phyloP scores from a whole-genome alignment of 2,329 filamentous ascomycete species.

The Fusarium sp. region DNA sequence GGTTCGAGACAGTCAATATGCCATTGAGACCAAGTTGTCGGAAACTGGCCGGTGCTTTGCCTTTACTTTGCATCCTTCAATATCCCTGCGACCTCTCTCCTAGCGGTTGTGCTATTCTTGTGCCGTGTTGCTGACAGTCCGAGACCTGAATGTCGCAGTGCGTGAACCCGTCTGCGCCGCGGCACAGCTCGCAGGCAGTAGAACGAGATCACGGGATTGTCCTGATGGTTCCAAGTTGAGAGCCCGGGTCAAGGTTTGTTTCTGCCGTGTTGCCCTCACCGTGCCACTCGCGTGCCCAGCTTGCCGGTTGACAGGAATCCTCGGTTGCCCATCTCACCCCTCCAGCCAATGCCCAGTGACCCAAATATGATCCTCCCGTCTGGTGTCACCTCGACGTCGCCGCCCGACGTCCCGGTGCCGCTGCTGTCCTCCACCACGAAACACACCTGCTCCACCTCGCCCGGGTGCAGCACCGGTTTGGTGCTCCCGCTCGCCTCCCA shows the following conservation, averaged over 20 bases:
- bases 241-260: conserved; percentile 6
- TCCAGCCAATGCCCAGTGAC: conserved; percentile 88
- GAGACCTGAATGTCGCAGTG: not conserved
- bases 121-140: not conserved
- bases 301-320: conserved; percentile 91
- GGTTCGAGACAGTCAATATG: conserved; percentile 10
- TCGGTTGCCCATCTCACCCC: conserved; percentile 87
- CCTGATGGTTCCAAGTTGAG: not conserved
- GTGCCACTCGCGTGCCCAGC: conserved; percentile 66
- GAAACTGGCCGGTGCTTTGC: not conserved
- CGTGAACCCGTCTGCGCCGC: not conserved
- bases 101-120: not conserved
- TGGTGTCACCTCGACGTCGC: conserved; percentile 53
- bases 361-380: conserved; percentile 78
- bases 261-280: conserved; percentile 40
- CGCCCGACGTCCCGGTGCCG: conserved; percentile 41
- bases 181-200: not conserved
- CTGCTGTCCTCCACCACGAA: conserved; percentile 66
- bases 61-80: not conserved
- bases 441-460: conserved; percentile 74
- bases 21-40: not conserved
- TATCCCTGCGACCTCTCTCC: not conserved
- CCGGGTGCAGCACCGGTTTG: conserved; percentile 69
- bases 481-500: conserved; percentile 60
- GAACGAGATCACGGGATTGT: conserved; percentile 1